Base-by-base conservation (phyloP, 2,329 filamentous ascomycete genomes). In the Pestalotiopsis sp. region DNA sequence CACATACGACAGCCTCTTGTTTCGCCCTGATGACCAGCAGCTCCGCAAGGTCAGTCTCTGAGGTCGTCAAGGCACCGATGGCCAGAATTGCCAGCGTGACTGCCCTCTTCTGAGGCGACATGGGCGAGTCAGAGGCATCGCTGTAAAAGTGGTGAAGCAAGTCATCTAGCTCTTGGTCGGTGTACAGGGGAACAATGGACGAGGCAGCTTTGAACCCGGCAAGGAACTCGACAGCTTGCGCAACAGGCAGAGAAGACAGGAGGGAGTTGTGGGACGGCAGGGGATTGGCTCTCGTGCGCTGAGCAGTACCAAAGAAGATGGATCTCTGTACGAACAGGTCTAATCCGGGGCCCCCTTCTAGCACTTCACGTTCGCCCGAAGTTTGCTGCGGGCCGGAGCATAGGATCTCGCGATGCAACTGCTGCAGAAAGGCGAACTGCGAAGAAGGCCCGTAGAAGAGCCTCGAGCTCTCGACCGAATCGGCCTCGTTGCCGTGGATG, bases 271-370 rank as follows among this genome's bases (percentile, higher is more conserved):
- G 45, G 2, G 67, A 63, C n/a, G 70, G 66, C 9, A 71, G 56
- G 1, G 65, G 61, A 12, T 68, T 70, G 2, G 72, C 41, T 38
- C 70, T 68, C 2, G 74, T 68, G 38, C 73, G 71, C 12, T 71
- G 69, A 6, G 75, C 72, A 23, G 75, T 78, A 20, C 76, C 76
- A 59, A 78, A 78, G 72, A 78, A 78, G 27, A 78, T 75, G 38
- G 73, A 73, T 14, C 76, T 70, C 59, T 78, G 76, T 31, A 78
- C 73, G 56, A 78, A 78, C 41, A 76, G 69, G 20, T 78, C 76
- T 25, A 78, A 61, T 2, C 75, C 73, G 0, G 72, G 70, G 2
- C 75, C 72, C 6, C 64, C 64, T 57, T 66, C 64, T 49, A 31
- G 41, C 11, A 73, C 75, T 60, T 77, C 75, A 36, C 71, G 72